phyloP scores from a whole-genome alignment of 108 stramenopile genomes.

The Cyclostephanos tholiformis region DNA sequence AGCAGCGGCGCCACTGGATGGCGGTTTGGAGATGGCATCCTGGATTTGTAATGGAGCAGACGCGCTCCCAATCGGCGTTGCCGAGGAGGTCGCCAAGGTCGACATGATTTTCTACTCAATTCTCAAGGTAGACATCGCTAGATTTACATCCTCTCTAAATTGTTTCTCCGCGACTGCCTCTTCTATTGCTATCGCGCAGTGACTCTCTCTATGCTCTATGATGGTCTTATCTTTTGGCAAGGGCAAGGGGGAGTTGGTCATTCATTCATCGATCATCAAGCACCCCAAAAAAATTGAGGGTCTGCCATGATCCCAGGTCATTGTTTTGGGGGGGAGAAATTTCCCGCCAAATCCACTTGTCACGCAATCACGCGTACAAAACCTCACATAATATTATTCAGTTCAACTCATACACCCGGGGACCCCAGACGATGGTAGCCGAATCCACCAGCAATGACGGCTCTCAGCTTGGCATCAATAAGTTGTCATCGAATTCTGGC shows the following conservation, averaged over 20 bases:
- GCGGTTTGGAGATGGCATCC: neutral
- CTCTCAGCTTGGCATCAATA: neutral
- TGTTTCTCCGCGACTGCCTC: neutral
- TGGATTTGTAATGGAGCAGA: neutral
- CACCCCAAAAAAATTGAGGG: too few relatives aligned
- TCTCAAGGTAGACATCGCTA: neutral
- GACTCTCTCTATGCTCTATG: neutral
- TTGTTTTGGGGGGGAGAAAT: too few relatives aligned
- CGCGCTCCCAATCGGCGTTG: conserved; percentile 8
- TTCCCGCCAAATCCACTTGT: too few relatives aligned
- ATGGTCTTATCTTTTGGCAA: too few relatives aligned
- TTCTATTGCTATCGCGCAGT: neutral
- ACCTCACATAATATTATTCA: too few relatives aligned
- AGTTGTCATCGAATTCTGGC: neutral
- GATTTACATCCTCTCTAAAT: neutral
- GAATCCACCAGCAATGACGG: neutral
- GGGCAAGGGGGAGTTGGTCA: too few relatives aligned
- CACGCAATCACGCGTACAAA: too few relatives aligned
- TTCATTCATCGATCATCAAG: too few relatives aligned
- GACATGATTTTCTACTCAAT: conserved; percentile 10
- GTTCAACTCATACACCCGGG: too few relatives aligned
- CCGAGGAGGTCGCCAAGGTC: conserved; percentile 8
- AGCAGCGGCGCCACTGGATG: conserved; percentile 11
- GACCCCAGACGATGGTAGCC: neutral
- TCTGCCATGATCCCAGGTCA: too few relatives aligned